These are phyloP conservation scores for Neofusicoccum umdonicola DNA, from an alignment of 2,329 filamentous ascomycete genomes.

Conservation along the genomic window DNA sequence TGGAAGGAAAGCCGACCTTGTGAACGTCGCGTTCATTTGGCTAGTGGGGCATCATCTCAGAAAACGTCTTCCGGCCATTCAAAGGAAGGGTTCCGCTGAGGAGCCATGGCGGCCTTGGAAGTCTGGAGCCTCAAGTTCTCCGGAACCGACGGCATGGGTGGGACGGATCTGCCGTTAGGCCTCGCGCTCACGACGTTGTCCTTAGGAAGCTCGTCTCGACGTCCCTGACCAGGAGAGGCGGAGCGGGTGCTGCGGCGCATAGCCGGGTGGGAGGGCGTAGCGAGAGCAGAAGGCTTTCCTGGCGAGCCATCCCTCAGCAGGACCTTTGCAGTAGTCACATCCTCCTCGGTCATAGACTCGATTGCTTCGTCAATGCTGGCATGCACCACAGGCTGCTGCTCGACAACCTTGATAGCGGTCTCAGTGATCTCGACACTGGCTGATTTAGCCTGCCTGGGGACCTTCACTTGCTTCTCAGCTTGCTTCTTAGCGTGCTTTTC, in stretches of 20 bases:
- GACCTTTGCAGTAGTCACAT: conserved; percentile 5
- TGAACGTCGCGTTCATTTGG: neutral
- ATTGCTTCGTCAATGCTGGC: conserved; percentile 2
- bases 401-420: neutral
- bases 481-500: neutral
- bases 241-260: conserved; percentile 21
- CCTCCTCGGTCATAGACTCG: conserved; percentile 1
- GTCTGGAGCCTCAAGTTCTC: conserved; percentile 23
- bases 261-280: conserved; percentile 28
- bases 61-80: conserved; percentile 19
- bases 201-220: neutral
- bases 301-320: neutral
- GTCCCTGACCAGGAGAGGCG: conserved; percentile 20
- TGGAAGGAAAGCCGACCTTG: neutral
- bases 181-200: conserved; percentile 27
- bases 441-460: neutral
- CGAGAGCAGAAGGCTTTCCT: conserved; percentile 26
- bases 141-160: conserved; percentile 30
- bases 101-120: neutral
- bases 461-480: no score
- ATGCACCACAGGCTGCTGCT: neutral
- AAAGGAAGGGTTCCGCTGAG: neutral
- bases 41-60: neutral
- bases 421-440: neutral
- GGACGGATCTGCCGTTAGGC: conserved; percentile 30